Percentiles rank a stretch among this genome's conserved stretches.
phyloP scores from a whole-genome alignment of 345 rosid species.

The Nephelium lappaceum region DNA sequence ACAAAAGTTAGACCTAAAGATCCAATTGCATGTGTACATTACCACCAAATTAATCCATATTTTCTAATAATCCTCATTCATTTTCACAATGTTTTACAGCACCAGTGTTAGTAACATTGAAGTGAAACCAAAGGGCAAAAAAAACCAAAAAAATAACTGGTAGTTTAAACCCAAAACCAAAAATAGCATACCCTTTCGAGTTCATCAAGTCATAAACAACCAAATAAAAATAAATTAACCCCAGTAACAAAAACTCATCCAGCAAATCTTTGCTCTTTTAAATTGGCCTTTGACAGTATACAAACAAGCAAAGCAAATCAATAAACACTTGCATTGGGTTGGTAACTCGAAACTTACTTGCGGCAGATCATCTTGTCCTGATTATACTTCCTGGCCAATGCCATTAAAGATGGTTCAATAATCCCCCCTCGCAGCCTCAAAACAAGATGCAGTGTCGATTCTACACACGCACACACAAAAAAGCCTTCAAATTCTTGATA shows the following conservation, averaged over 20 bases:
- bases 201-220: background rate
- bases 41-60: background rate
- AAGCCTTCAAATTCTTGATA: background rate
- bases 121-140: no score
- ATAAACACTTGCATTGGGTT: no score
- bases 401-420: constrained; percentile 67
- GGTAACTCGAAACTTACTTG: constrained; percentile 47
- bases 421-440: constrained; percentile 74
- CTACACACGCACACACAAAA: constrained; percentile 31
- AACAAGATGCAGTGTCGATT: constrained; percentile 66
- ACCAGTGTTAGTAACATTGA: no score
- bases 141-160: no score
- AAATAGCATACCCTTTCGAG: no score
- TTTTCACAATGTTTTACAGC: no score
- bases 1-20: background rate
- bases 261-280: background rate
- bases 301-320: background rate
- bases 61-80: background rate
- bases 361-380: constrained; percentile 75
- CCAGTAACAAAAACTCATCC: background rate
- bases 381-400: constrained; percentile 62
- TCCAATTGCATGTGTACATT: background rate
- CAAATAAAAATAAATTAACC: background rate
- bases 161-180: no score
- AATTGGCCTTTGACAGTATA: no score